Evolutionary conservation across 2,329 filamentous ascomycete species (phyloP), one percentile per base, ranked within the genome.

Genomic region (Penicillium sp.): DNA sequence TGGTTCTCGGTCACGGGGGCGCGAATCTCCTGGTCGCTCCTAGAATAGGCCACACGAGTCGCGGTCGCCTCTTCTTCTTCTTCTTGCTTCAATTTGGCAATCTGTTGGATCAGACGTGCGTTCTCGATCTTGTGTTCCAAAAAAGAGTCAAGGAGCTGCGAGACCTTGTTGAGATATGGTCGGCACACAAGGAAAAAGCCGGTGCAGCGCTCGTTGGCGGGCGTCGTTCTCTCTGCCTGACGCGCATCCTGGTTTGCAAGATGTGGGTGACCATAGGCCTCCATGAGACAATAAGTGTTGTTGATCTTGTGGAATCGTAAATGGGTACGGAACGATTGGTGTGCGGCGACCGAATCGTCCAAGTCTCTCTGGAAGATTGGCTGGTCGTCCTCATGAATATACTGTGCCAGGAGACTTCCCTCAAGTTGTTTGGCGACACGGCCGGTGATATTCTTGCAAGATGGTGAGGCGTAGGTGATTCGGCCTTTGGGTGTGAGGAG

Each of bases 41-140:
- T 83, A 42, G 79, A 15, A 21, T 53, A 71, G 80, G 84, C 87
- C 44, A 86, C 82, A 61, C 81, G 81, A 58, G 86, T 83, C 51
- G 86, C 84, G 58, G 89, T 88, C 17, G 83, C 82, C 60, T 96
- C 93, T 54, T 93, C 90, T 56, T 88, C 86, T 73, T 97, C 93
- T 74, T 97, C 93, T 60, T 85, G 83, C 65, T 90, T 90, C 54
- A 97, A 80, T 75, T 96, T 91, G 19, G 89, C 87, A 61, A 97
- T 96, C 43, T 91, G 86, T 66, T 91, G 89, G 68, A 86, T 87
- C 49, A 97, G 77, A 5, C 93, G 86, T 77, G 96, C 92, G 68
- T 97, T 96, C 74, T 97, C 93, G 54, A 96, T 93, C 76, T 97
- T 97, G 78, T 97, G 93, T 73, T 97, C 93, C 29, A 97, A 81